A percentile compares a stretch with the other conserved stretches of the same genome.
These are phyloP conservation scores for Aureobasidium sp. DNA, from an alignment of 2,329 filamentous ascomycete species.

Conservation along the genomic window DNA sequence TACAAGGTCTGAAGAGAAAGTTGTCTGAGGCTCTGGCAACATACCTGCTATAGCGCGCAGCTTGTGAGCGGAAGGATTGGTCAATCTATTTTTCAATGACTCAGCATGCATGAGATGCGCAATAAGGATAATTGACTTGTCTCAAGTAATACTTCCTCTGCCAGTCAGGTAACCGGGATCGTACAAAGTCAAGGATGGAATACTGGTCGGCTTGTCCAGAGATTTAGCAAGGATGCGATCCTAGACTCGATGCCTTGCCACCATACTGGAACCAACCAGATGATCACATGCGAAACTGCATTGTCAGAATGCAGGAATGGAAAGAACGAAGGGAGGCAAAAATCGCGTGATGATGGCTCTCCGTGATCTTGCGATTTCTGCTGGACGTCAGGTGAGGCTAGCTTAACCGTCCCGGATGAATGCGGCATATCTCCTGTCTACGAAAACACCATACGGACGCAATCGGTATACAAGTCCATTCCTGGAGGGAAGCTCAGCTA, in stretches of 20 bases:
- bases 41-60: background rate
- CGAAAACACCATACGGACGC: background rate
- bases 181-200: background rate
- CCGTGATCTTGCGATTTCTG: background rate
- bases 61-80: background rate
- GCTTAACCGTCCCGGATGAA: background rate
- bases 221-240: background rate
- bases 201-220: background rate
- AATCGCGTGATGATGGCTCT: background rate
- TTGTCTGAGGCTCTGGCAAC: background rate
- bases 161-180: background rate
- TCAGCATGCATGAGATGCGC: background rate
- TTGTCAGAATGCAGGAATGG: background rate
- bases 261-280: background rate
- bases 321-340: background rate
- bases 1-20: background rate
- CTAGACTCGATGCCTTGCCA: background rate
- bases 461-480: conserved; percentile 1
- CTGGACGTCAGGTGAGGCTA: conserved; percentile 10
- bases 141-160: background rate
- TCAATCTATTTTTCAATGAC: background rate
- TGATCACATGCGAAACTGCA: background rate
- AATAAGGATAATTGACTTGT: background rate
- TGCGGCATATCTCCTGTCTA: conserved; percentile 4
- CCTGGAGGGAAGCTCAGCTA: background rate